phyloP scores from a whole-genome alignment of 495 filamentous ascomycete genomes.

The Penicillium salamii region DNA sequence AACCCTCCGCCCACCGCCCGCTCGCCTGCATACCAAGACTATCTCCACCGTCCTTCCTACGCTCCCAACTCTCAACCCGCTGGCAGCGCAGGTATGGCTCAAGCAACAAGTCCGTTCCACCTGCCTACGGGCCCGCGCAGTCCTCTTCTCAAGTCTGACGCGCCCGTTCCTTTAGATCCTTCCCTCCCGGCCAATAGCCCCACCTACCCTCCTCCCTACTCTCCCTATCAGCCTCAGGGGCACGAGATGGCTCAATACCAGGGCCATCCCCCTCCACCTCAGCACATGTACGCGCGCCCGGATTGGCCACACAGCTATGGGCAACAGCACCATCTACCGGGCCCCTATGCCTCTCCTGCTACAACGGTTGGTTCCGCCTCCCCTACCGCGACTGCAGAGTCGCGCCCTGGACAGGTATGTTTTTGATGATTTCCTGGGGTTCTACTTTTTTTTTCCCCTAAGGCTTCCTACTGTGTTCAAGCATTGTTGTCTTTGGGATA shows the following conservation, averaged over 20 bases:
- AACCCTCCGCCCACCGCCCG: constrained; percentile 65
- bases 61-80: constrained; percentile 68
- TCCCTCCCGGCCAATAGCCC: constrained; percentile 91
- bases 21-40: constrained; percentile 77
- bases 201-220: constrained; percentile 80
- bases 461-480: constrained; percentile 23
- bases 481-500: constrained; percentile 33
- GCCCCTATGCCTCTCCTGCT: constrained; percentile 59
- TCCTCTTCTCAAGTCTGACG: constrained; percentile 84
- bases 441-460: constrained; percentile 20
- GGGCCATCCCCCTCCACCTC: constrained; percentile 53
- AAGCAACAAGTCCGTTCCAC: constrained; percentile 95
- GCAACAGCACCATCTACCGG: constrained; percentile 60
- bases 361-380: constrained; percentile 58
- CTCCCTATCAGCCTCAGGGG: constrained; percentile 76
- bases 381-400: constrained; percentile 55
- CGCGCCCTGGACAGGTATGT: constrained; percentile 73
- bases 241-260: constrained; percentile 78
- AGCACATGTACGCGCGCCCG: constrained; percentile 73
- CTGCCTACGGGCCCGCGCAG: constrained; percentile 64
- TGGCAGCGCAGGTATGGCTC: constrained; percentile 88
- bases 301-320: constrained; percentile 80
- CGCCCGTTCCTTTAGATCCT: constrained; percentile 97
- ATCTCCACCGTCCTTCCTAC: constrained; percentile 65
- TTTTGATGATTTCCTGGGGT: constrained; percentile 38